Conservation (phyloP, 208 protist species). For the Trypanosoma theileri region DNA sequence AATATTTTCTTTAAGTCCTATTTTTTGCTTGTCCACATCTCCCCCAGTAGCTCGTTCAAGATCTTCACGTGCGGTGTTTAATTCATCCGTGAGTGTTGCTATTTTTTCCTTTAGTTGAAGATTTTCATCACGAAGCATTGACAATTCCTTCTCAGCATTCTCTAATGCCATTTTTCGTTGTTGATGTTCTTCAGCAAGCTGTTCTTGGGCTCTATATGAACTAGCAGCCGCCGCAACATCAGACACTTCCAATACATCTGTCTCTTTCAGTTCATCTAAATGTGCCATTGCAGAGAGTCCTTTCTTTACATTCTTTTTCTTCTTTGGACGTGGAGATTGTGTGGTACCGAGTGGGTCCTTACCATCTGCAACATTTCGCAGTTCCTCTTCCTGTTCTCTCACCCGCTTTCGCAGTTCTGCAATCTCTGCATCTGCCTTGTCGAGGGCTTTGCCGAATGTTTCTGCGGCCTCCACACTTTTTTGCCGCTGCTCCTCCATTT, state of each 20-base stretch:
- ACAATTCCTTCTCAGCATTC: conserved; percentile 39
- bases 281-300: conserved; percentile 18
- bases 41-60: conserved; percentile 34
- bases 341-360: conserved; percentile 39
- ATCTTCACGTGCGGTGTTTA: conserved; percentile 45
- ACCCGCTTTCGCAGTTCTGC: conserved; percentile 41
- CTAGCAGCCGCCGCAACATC: not conserved
- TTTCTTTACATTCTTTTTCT: conserved; percentile 22
- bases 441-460: conserved; percentile 15
- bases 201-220: not conserved
- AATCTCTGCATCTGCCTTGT: conserved; percentile 31
- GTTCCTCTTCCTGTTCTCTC: conserved; percentile 38
- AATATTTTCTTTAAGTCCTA: conserved; percentile 44
- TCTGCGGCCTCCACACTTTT: conserved; percentile 12
- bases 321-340: conserved; percentile 14
- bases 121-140: conserved; percentile 53
- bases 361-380: conserved; percentile 44
- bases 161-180: not conserved
- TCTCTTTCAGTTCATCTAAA: conserved; percentile 13
- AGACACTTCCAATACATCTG: conserved; percentile 14
- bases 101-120: conserved; percentile 51
- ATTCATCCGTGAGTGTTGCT: conserved; percentile 39
- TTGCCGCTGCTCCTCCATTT: conserved; percentile 21
- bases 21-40: conserved; percentile 37
- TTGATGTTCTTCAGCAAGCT: not conserved